phyloP scores from a whole-genome alignment of 2,329 filamentous ascomycete genomes.

The Daldinia sp. region DNA sequence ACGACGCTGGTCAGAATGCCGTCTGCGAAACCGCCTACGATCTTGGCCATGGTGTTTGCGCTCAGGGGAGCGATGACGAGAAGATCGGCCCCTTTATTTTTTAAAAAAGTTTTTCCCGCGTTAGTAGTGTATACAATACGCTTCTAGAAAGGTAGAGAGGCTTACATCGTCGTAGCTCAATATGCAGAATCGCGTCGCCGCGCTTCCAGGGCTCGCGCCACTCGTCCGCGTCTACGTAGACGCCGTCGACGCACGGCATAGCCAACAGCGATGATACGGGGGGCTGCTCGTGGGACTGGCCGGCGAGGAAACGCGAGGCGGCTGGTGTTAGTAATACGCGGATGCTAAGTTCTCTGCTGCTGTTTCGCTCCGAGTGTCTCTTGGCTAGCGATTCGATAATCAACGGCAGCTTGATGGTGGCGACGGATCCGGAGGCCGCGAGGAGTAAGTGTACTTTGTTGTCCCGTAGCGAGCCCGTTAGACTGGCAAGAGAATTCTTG shows the following conservation, averaged over 20 bases:
- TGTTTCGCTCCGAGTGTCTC: neutral
- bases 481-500: conserved; percentile 40
- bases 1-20: conserved; percentile 77
- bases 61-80: conserved; percentile 82
- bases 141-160: neutral
- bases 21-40: conserved; percentile 79
- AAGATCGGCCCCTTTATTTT: conserved; percentile 79
- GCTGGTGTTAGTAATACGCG: conserved; percentile 82
- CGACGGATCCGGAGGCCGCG: conserved; percentile 77
- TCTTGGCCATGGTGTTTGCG: conserved; percentile 87
- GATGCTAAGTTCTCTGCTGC: conserved; percentile 55
- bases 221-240: conserved; percentile 87
- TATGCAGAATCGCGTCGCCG: conserved; percentile 85
- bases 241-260: conserved; percentile 77
- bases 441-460: conserved; percentile 69
- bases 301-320: conserved; percentile 77
- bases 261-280: conserved; percentile 64
- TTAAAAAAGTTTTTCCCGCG: neutral
- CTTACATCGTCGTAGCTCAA: conserved; percentile 75
- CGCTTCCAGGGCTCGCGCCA: conserved; percentile 82
- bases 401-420: conserved; percentile 81
- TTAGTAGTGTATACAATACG: neutral
- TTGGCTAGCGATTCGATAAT: conserved; percentile 67
- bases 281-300: conserved; percentile 81
- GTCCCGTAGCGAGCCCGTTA: conserved; percentile 53